Base-by-base conservation (phyloP, 371 early-diverging fungal genomes). In the Mucor mucedo region DNA sequence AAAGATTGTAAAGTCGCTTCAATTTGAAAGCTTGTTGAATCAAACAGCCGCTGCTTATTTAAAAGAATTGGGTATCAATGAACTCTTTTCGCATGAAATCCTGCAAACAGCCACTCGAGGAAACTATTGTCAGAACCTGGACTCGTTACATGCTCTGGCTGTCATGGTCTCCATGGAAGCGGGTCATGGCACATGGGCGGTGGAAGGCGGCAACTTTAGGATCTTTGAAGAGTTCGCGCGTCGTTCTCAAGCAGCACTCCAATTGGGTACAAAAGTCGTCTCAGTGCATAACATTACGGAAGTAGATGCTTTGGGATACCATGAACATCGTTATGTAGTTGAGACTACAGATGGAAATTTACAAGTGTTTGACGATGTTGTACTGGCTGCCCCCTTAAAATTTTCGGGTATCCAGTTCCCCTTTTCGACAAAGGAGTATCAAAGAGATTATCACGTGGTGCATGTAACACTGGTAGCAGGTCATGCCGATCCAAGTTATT, bases 121-220 rank as follows among this genome's bases (percentile, higher is more conserved):
- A 33, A 92, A 92, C 59, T 92, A 92, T 59, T 90, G 84, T 4
- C 89, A 88, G 41, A 84, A 90, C 70, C 59, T 90, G 9, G 74
- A 87, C 42, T 60, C 70, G 30, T 69, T 88, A 6, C 88, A 90
- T 66, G 87, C 87, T 1, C 59, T 90, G 4, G 87, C 86, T 5
- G 86, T 86, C 0, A 71, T 88, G 60, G 87, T 88, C 13, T 77
- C 85, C 4, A 82, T 87, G 80, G 83, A 82, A 28, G 84, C 85
- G 5, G 77, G 84, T 2, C 48, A 75, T 28, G 80, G 84, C n/a
- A 78, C 84, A 1, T 76, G 82, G 58, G 71, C 81, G 8, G 71
- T 88, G n/a, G 70, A 79, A 57, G 86, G 75, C 5, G 92, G 92
- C 4, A 92, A 92, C 63, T 84, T 77, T 41, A 79, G 78, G 30